Evolutionary conservation across 208 protist species (phyloP).

Genomic region (Acanthamoeba culbertsoni): DNA sequence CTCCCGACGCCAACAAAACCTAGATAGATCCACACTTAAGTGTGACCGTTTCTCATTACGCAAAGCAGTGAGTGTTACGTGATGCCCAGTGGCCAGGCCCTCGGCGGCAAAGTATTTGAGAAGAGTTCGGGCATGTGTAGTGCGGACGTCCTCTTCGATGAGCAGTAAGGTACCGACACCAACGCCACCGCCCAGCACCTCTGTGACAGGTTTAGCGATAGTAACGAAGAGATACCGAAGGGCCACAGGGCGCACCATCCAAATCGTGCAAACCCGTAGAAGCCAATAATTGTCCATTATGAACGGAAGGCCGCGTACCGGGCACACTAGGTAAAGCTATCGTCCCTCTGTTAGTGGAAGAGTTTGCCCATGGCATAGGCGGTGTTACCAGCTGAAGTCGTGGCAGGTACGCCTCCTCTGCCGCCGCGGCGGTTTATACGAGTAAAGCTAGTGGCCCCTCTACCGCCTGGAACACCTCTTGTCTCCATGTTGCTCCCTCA

Average conservation of each 20-base stretch:
- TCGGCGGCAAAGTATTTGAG: conserved; percentile 74
- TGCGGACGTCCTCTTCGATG: conserved; percentile 70
- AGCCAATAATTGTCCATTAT: conserved; percentile 69
- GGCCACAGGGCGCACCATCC: conserved; percentile 63
- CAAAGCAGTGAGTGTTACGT: conserved; percentile 43
- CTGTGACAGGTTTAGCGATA: neutral
- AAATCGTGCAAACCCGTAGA: conserved; percentile 65
- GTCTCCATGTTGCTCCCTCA: neutral
- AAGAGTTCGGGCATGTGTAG: conserved; percentile 29
- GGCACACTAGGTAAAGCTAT: conserved; percentile 27
- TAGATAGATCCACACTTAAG: neutral
- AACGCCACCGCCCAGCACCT: conserved; percentile 68
- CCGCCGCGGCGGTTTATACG: neutral
- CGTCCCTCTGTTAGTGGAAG: neutral
- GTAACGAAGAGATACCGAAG: neutral
- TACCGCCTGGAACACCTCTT: neutral
- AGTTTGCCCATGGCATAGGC: no score
- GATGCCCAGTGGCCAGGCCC: conserved; percentile 59
- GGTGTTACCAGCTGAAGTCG: neutral
- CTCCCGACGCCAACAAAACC: neutral
- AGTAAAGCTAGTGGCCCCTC: neutral
- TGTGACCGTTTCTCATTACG: no score
- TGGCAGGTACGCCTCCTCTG: neutral
- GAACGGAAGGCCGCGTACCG: conserved; percentile 66
- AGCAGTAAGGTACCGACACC: conserved; percentile 66